Evolutionary conservation across 2,329 filamentous ascomycete species (phyloP).

Genomic region (Didymosphaeria variabile): DNA sequence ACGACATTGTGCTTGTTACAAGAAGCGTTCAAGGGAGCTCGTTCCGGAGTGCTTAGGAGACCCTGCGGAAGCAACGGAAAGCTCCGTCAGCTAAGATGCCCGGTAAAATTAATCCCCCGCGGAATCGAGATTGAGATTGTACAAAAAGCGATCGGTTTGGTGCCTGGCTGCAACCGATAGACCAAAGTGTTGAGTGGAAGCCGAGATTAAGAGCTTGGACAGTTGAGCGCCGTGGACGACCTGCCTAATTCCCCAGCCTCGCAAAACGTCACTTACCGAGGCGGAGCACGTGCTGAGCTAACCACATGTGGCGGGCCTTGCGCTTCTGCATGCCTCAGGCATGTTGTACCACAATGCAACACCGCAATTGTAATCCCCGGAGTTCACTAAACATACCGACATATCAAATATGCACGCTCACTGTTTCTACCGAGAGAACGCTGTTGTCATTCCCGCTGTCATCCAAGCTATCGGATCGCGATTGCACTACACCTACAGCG

Average conservation of each 20-base stretch:
- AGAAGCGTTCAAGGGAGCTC: conserved; percentile 19
- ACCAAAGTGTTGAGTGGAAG: conserved; percentile 2
- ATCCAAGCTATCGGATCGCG: no score
- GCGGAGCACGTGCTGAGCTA: conserved; percentile 9
- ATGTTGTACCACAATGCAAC: no score
- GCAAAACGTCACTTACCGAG: conserved; percentile 9
- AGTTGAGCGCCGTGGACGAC: not conserved
- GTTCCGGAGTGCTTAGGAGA: conserved; percentile 31
- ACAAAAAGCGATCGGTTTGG: not conserved
- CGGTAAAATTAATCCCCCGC: not conserved
- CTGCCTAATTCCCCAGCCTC: conserved; percentile 8
- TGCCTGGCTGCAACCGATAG: not conserved
- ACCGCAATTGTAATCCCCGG: no score
- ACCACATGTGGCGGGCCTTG: not conserved
- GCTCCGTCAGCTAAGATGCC: conserved; percentile 25
- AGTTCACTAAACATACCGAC: no score
- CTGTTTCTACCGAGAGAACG: no score
- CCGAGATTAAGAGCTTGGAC: conserved; percentile 6
- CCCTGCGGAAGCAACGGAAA: conserved; percentile 42
- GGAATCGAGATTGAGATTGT: not conserved
- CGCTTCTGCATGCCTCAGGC: not conserved
- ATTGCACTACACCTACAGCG: no score
- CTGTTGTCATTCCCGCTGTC: no score
- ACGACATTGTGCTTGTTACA: conserved; percentile 34
- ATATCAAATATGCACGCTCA: no score